phyloP scores from a whole-genome alignment of 116 monocot genomes.

The Dioscorea cayenensis region DNA sequence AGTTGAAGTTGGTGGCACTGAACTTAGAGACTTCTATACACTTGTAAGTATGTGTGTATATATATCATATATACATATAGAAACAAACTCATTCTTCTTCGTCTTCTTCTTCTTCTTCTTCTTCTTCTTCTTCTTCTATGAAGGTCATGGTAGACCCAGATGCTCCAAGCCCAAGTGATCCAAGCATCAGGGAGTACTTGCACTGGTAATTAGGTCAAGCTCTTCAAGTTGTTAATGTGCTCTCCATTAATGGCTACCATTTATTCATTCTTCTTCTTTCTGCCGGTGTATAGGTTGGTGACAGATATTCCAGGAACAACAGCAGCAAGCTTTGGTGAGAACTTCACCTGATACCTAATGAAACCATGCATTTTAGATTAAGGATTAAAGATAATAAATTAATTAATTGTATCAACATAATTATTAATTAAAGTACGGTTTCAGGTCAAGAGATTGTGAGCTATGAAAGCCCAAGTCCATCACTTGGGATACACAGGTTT shows the following conservation, averaged over 20 bases:
- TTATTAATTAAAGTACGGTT: background rate
- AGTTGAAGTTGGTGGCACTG: conserved; percentile 24
- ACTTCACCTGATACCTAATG: background rate
- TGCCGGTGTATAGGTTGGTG: conserved; percentile 8
- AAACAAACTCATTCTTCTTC: no score
- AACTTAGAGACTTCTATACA: conserved; percentile 16
- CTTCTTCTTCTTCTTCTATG: background rate
- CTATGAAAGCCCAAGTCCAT: conserved; percentile 49
- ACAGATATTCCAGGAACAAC: conserved; percentile 25
- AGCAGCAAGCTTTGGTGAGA: conserved; percentile 15
- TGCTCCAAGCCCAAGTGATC: conserved; percentile 10
- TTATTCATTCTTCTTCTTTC: background rate
- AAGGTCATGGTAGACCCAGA: conserved; percentile 10
- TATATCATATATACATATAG: no score
- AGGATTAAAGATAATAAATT: background rate
- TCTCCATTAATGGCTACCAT: background rate
- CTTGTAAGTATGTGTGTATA: conserved; percentile 14
- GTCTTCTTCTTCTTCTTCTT: no score
- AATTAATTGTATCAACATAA: no score
- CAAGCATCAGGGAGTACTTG: conserved; percentile 7
- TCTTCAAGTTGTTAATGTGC: background rate
- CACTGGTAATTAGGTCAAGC: conserved; percentile 6
- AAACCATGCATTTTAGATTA: background rate
- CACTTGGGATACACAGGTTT: conserved; percentile 45
- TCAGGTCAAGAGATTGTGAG: conserved; percentile 39